A percentile compares a stretch with the other conserved stretches of the same genome.
These are phyloP conservation scores for Heterobasidion annosum DNA, from an alignment of 1,284 basidiomycete genomes.

Conservation along the genomic window DNA sequence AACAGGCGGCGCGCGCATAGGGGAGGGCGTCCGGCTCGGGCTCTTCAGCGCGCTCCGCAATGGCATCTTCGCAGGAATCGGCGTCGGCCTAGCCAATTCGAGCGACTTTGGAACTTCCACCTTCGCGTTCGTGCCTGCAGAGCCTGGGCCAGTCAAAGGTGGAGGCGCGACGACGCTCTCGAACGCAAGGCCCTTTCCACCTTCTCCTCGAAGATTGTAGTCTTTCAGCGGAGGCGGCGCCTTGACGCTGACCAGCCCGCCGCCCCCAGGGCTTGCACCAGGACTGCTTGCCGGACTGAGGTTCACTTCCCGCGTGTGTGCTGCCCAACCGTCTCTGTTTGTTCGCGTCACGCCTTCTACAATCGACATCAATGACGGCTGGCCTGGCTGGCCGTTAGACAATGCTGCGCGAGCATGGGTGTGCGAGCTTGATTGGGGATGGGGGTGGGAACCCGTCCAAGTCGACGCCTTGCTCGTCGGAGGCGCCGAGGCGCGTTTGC, in stretches of 20 bases:
- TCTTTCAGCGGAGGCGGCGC: slow-evolving; percentile 8
- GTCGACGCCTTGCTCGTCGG: neutral
- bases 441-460: neutral
- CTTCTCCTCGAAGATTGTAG: slow-evolving; percentile 8
- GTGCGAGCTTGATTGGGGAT: neutral
- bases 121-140: neutral
- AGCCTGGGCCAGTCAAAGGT: neutral
- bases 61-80: slow-evolving; percentile 28
- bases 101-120: neutral
- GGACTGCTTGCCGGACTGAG: neutral
- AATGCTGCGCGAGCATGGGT: too few relatives aligned
- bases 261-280: neutral
- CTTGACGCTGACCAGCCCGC: slow-evolving; percentile 7
- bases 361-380: slow-evolving; percentile 54
- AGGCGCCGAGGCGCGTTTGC: neutral
- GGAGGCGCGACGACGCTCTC: slow-evolving; percentile 7
- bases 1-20: slow-evolving; percentile 8
- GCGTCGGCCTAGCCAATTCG: neutral
- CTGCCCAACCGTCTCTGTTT: slow-evolving; percentile 9
- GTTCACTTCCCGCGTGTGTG: neutral
- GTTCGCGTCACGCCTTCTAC: slow-evolving; percentile 48
- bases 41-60: slow-evolving; percentile 57
- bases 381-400: slow-evolving; percentile 6
- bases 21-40: slow-evolving; percentile 39
- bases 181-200: slow-evolving; percentile 7